phyloP scores from a whole-genome alignment of 495 filamentous ascomycete genomes.

The Aspergillus wentii region DNA sequence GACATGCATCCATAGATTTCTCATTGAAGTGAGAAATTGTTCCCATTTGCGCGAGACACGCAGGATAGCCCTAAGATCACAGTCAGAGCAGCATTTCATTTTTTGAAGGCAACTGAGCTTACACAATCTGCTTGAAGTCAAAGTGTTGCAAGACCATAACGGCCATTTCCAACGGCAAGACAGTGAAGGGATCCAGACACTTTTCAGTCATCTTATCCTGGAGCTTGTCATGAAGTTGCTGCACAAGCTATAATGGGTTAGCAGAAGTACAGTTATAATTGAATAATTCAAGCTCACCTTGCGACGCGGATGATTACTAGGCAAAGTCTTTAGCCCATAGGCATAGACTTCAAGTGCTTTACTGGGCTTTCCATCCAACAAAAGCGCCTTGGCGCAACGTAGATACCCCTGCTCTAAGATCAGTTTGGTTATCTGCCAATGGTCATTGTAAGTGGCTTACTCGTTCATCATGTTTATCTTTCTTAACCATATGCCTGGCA shows the following conservation, averaged over 20 bases:
- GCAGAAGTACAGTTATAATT: constrained; percentile 5
- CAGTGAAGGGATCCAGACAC: constrained; percentile 39
- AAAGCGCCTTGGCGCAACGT: constrained; percentile 56
- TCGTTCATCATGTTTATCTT: constrained; percentile 41
- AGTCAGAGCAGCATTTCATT: not conserved
- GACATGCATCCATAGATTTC: constrained; percentile 45
- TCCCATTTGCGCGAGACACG: constrained; percentile 53
- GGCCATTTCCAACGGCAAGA: constrained; percentile 46
- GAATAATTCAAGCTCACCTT: constrained; percentile 27
- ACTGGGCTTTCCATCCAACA: constrained; percentile 47
- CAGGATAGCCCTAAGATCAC: constrained; percentile 31
- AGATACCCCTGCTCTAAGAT: constrained; percentile 65
- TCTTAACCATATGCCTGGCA: constrained; percentile 54
- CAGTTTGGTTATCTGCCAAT: too few species aligned
- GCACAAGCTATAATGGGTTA: constrained; percentile 28
- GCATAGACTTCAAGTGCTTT: constrained; percentile 56
- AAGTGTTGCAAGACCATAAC: constrained; percentile 39
- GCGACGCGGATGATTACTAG: constrained; percentile 35
- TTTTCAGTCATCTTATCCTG: constrained; percentile 23
- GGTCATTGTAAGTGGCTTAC: constrained; percentile 31
- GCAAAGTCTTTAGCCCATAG: constrained; percentile 51
- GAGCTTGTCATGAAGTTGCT: constrained; percentile 42
- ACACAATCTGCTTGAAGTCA: constrained; percentile 47
- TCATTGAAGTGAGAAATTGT: constrained; percentile 34
- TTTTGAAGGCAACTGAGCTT: constrained; percentile 8